Base-by-base conservation (phyloP, 2,329 filamentous ascomycete species). In the Hawksworthiomyces lignivorus region DNA sequence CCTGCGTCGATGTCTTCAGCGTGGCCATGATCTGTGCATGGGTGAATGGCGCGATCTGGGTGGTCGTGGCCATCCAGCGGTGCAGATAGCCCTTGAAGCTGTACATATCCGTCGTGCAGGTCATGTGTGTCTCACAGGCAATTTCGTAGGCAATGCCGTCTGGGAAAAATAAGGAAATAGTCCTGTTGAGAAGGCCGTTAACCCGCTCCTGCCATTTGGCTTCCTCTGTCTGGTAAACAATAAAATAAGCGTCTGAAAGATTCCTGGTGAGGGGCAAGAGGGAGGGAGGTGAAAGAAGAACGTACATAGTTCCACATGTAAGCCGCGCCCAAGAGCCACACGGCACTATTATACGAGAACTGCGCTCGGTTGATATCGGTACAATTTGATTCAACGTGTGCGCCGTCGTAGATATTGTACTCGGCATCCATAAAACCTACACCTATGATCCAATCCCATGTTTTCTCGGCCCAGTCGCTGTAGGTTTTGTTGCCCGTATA, bases 401-500 rank as follows among this genome's bases (percentile, higher is more conserved):
- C 69, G 7, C 77, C 78, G 53, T 82, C 78, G 44, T 71, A 76
- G 26, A 82, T 69, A 44, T 74, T 71, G 48, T 73, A 83, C 11
- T 71, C 62, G 8, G 54, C 47, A 49, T 77, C 72, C 36, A 85
- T 65, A 39, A 75, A 62, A 1, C 69, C 68, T 3, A 74, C 59
- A 1, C 55, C 52, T 14, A 53, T 55, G 14, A 70, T 65, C 78
- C 80, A 83, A 37, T 77, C 64, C 63, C 69, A 82, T 3, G 68
- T 64, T 51, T 68, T 70, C 27, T 65, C 62, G 0, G 77, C 75
- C 69, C 70, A 75, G 2, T 73, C 65, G 3, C 64, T 58, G 49
- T 80, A 82, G 0, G 72, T 75, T 5, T 62, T 40, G 48, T 82
- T 77, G 14, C 62, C 63, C 0, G 75, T 82, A 57, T 78, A 82